phyloP scores from a whole-genome alignment of 2,329 filamentous ascomycete species.

The Penicillium sp. region DNA sequence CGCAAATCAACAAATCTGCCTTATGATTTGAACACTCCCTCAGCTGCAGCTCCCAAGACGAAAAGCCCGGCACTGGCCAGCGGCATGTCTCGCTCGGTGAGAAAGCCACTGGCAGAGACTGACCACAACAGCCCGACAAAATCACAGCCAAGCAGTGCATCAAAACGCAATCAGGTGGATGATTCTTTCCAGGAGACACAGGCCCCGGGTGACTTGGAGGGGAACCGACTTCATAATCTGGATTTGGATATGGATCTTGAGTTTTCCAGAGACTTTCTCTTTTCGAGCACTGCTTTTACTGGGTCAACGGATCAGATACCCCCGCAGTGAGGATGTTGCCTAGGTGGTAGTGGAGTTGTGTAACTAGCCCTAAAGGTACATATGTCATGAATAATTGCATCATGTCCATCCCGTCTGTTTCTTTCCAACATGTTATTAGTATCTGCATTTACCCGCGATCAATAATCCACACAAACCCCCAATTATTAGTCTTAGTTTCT shows the following conservation, averaged over 20 bases:
- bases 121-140: conserved; percentile 30
- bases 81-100: conserved; percentile 4
- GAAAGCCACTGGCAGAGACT: conserved; percentile 27
- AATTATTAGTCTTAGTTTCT: too few relatives aligned
- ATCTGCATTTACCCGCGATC: background rate
- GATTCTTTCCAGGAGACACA: conserved; percentile 13
- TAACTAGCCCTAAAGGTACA: background rate
- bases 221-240: conserved; percentile 29
- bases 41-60: conserved; percentile 4
- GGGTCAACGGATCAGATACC: conserved; percentile 20
- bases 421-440: background rate
- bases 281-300: conserved; percentile 35
- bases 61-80: conserved; percentile 7
- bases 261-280: conserved; percentile 38
- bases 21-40: background rate
- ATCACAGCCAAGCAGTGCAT: conserved; percentile 16
- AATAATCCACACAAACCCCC: background rate
- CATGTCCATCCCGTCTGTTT: background rate
- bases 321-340: background rate
- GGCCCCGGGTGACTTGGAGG: conserved; percentile 11
- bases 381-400: background rate
- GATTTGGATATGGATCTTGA: conserved; percentile 38
- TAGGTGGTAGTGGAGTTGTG: background rate
- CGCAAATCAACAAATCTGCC: conserved; percentile 14
- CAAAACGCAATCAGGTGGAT: conserved; percentile 12